Percentiles rank a stretch among this genome's conserved stretches.
Evolutionary conservation across 768 basidiomycete species (phyloP).

Genomic region (Asterophora lycoperdoides): DNA sequence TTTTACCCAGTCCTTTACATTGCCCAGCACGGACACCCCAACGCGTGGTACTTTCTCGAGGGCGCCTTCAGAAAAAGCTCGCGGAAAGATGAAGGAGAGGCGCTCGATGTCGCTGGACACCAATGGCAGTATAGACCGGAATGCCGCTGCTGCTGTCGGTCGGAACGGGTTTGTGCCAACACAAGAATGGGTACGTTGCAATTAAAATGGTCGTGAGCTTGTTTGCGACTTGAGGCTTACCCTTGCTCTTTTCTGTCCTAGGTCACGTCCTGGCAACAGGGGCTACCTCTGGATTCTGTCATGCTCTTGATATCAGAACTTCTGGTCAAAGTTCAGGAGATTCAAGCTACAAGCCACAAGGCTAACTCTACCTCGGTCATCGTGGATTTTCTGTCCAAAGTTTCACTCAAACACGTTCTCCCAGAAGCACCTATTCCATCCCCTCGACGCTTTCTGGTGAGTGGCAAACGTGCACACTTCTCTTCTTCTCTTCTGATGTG

Average conservation of each 20-base stretch:
- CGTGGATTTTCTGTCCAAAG: constrained; percentile 68
- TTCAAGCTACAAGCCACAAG: constrained; percentile 65
- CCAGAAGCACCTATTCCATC: constrained; percentile 62
- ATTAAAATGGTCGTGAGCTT: neutral
- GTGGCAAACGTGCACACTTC: constrained; percentile 20
- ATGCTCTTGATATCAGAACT: constrained; percentile 88
- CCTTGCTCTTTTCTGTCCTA: constrained; percentile 21
- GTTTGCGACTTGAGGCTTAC: neutral
- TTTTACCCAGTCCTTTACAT: constrained; percentile 35
- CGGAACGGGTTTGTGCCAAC: constrained; percentile 93
- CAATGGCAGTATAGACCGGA: constrained; percentile 54
- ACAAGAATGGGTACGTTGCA: constrained; percentile 84
- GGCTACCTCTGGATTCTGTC: constrained; percentile 84
- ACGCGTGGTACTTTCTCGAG: constrained; percentile 24
- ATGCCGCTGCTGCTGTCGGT: constrained; percentile 69
- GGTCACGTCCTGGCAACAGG: constrained; percentile 96
- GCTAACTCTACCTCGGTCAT: constrained; percentile 64
- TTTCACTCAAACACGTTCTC: constrained; percentile 66
- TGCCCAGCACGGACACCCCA: constrained; percentile 39
- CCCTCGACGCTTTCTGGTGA: constrained; percentile 73
- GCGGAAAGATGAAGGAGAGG: constrained; percentile 87
- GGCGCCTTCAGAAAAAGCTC: constrained; percentile 75
- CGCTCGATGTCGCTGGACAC: constrained; percentile 50
- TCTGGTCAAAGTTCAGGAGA: constrained; percentile 76
- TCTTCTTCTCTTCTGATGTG: neutral